phyloP scores from a whole-genome alignment of 352 stramenopile genomes.

The Aphanomyces invadans region DNA sequence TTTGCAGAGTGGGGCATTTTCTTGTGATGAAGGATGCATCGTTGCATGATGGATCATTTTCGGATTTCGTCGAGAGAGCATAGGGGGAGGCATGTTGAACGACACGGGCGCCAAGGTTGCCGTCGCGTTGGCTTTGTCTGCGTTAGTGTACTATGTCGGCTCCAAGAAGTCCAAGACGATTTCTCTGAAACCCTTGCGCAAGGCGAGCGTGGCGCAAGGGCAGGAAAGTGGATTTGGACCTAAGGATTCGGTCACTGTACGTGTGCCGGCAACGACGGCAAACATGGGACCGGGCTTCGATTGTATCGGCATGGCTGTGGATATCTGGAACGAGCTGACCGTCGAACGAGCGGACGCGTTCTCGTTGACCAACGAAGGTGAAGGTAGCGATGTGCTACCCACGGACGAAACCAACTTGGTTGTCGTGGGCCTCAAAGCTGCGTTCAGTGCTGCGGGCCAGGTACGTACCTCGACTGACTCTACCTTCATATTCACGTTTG shows the following conservation, averaged over 20 bases:
- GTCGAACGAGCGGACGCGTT: constrained; percentile 88
- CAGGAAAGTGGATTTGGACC: constrained; percentile 10
- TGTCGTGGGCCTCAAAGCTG: constrained; percentile 90
- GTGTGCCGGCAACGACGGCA: constrained; percentile 96
- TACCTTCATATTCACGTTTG: not conserved
- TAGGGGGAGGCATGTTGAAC: not conserved
- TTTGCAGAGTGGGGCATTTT: no score
- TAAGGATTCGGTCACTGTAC: constrained; percentile 88
- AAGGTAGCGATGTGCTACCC: constrained; percentile 90
- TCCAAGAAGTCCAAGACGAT: constrained; percentile 34
- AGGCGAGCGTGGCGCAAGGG: not conserved
- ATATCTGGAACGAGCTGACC: constrained; percentile 99
- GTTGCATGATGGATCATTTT: not conserved
- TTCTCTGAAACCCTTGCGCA: constrained; percentile 18
- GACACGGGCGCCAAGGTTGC: constrained; percentile 33
- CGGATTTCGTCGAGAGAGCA: not conserved
- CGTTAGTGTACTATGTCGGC: constrained; percentile 59
- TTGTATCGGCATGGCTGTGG: constrained; percentile 96
- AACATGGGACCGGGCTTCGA: constrained; percentile 98
- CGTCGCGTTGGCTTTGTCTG: constrained; percentile 42
- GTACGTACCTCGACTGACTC: not conserved
- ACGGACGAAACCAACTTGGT: constrained; percentile 89
- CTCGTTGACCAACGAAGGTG: constrained; percentile 94
- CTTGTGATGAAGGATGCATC: not conserved
- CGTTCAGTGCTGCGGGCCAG: constrained; percentile 93